phyloP scores from a whole-genome alignment of 2,329 filamentous ascomycete genomes.

The Beauveria pseudobassiana region DNA sequence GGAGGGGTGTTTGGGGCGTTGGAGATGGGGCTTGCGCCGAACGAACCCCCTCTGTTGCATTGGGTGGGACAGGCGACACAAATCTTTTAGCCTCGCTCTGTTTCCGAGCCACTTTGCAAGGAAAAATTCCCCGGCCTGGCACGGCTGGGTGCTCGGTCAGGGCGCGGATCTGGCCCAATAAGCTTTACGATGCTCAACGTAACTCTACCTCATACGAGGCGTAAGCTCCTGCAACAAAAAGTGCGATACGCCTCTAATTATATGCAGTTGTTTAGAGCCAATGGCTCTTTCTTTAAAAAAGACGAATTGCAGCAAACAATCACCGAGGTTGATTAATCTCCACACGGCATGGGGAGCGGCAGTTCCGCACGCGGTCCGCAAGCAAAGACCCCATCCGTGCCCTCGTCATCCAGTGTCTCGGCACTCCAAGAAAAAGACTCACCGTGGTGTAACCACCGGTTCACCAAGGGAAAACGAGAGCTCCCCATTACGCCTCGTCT shows the following conservation, averaged over 20 bases:
- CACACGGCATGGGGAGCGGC: slow-evolving; percentile 1
- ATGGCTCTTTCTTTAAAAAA: too few species aligned
- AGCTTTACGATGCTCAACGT: not conserved
- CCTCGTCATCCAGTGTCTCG: not conserved
- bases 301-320: not conserved
- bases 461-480: not conserved
- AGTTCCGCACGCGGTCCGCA: slow-evolving; percentile 6
- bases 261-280: too few species aligned
- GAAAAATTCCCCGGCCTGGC: not conserved
- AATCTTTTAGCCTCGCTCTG: not conserved
- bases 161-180: not conserved
- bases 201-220: not conserved
- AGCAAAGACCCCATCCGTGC: slow-evolving; percentile 4
- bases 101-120: not conserved
- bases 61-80: not conserved
- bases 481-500: too few species aligned
- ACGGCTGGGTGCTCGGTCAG: not conserved
- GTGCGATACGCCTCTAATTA: too few species aligned
- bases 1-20: not conserved
- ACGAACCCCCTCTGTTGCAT: not conserved
- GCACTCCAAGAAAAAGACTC: not conserved
- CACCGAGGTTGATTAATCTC: not conserved
- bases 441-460: not conserved
- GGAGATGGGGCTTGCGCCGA: not conserved
- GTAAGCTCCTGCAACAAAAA: too few species aligned